Conservation (phyloP, 345 rosid species). For the Salix brachista region DNA sequence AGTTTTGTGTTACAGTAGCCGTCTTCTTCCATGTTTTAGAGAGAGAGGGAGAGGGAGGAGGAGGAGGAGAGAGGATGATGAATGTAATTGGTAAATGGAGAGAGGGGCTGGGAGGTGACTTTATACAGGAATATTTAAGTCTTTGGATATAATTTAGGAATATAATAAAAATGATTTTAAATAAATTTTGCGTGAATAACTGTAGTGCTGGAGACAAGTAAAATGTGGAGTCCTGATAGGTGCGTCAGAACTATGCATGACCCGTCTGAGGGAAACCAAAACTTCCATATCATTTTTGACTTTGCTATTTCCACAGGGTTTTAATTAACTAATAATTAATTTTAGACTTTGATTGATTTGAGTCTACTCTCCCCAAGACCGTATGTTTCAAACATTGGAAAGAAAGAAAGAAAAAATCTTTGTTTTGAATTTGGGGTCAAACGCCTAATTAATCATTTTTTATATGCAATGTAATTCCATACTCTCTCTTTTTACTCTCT, state of each 20-base stretch:
- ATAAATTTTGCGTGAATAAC: background rate
- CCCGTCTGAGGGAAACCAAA: slow-evolving; percentile 25
- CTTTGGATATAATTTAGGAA: background rate
- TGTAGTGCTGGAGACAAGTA: background rate
- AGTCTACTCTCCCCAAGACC: background rate
- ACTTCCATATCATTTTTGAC: slow-evolving; percentile 1
- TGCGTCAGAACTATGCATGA: slow-evolving; percentile 23
- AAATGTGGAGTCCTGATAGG: background rate
- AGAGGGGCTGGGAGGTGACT: background rate
- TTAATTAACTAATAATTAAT: background rate
- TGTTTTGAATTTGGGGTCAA: background rate
- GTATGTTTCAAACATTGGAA: background rate
- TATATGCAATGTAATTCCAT: background rate
- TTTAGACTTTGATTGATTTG: background rate
- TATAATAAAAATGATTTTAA: background rate
- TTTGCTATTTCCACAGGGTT: background rate
- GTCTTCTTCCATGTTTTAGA: slow-evolving; percentile 11
- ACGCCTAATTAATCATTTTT: background rate
- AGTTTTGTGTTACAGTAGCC: slow-evolving; percentile 28
- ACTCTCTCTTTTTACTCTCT: no score
- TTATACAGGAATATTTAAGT: background rate
- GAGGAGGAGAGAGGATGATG: background rate
- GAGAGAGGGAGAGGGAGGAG: background rate
- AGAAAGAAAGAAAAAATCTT: background rate
- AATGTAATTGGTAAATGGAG: background rate